phyloP scores from a whole-genome alignment of 768 basidiomycete genomes.

The Royoungia palumana region DNA sequence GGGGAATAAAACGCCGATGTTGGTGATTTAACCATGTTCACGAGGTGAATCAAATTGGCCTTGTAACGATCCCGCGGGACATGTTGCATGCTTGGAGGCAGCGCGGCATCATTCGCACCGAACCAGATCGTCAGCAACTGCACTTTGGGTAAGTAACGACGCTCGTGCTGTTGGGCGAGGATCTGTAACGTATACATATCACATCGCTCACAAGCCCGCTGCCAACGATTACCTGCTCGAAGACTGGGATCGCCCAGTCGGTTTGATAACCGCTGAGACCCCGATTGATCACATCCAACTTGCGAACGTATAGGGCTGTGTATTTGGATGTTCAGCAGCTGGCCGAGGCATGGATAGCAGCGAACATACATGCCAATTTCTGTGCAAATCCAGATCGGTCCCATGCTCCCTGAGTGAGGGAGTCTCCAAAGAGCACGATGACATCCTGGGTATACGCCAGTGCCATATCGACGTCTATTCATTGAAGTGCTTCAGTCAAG shows the following conservation, averaged over 20 bases:
- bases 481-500: not conserved
- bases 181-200: slow-evolving; percentile 37
- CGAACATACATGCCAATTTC: slow-evolving; percentile 45
- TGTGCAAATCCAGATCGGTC: slow-evolving; percentile 61
- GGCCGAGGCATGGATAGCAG: not conserved
- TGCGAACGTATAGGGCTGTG: slow-evolving; percentile 72
- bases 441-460: slow-evolving; percentile 54
- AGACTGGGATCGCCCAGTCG: slow-evolving; percentile 77
- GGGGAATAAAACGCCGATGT: slow-evolving; percentile 66
- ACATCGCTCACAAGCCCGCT: not conserved
- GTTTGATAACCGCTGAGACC: slow-evolving; percentile 86
- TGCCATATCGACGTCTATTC: slow-evolving; percentile 38
- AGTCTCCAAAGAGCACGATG: slow-evolving; percentile 79
- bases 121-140: slow-evolving; percentile 85
- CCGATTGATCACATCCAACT: slow-evolving; percentile 83
- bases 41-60: slow-evolving; percentile 59
- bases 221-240: slow-evolving; percentile 55
- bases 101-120: slow-evolving; percentile 83
- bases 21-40: slow-evolving; percentile 59
- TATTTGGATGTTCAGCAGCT: not conserved
- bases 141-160: slow-evolving; percentile 51
- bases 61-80: slow-evolving; percentile 67
- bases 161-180: slow-evolving; percentile 51
- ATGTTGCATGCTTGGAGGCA: slow-evolving; percentile 65
- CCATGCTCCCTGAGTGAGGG: slow-evolving; percentile 72